Percentiles rank a stretch among this genome's conserved stretches.
Conservation (phyloP, 495 filamentous ascomycete genomes). For the Lasiosphaeria hispida region DNA sequence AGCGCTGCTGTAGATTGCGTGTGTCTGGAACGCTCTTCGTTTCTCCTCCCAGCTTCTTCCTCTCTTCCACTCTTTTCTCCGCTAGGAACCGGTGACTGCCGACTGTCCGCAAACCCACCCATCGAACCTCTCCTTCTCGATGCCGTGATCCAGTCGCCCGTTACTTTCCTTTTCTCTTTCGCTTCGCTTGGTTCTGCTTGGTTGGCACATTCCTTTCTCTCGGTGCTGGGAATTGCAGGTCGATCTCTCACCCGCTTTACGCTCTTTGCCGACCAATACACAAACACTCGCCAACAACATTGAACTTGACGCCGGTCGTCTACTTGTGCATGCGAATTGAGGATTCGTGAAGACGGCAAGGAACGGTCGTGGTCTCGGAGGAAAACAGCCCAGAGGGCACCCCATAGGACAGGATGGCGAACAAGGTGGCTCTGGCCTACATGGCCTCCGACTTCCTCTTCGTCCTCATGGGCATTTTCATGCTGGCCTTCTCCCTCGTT, state of each 20-base stretch:
- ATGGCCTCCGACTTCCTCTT: constrained; percentile 59
- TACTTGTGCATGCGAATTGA: constrained; percentile 2
- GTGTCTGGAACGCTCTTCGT: constrained; percentile 10
- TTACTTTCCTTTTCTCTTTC: constrained; percentile 34
- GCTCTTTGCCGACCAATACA: constrained; percentile 14
- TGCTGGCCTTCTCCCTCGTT: constrained; percentile 61
- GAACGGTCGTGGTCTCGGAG: constrained; percentile 6
- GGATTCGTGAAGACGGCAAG: constrained; percentile 8
- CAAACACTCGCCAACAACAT: not conserved
- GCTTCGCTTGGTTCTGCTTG: constrained; percentile 15
- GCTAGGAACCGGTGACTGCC: constrained; percentile 7
- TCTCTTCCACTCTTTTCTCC: constrained; percentile 4
- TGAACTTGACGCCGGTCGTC: constrained; percentile 29
- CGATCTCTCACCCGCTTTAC: constrained; percentile 31
- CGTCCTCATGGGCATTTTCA: constrained; percentile 58
- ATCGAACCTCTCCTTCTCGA: constrained; percentile 24
- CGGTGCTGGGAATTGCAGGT: constrained; percentile 34
- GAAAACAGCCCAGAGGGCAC: not conserved
- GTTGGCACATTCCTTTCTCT: constrained; percentile 12
- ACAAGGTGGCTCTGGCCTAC: constrained; percentile 59
- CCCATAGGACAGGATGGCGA: constrained; percentile 43
- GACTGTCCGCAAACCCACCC: constrained; percentile 1
- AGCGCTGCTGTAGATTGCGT: constrained; percentile 2
- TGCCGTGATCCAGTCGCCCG: constrained; percentile 25
- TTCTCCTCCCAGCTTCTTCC: constrained; percentile 8